Conservation (phyloP, 345 rosid species). For the Alliaria petiolata region DNA sequence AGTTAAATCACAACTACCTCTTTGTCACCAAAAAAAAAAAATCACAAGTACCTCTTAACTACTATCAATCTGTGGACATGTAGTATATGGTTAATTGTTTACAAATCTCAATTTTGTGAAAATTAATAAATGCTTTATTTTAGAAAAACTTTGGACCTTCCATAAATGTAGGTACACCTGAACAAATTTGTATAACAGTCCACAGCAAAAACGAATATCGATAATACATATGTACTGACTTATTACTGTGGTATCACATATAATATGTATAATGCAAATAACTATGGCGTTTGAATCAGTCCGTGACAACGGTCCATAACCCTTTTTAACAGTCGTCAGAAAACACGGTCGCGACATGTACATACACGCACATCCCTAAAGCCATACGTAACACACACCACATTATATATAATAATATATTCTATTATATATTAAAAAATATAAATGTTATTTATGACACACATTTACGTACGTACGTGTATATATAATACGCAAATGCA, state of each 20-base stretch:
- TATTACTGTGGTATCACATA: neutral
- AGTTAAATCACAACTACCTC: neutral
- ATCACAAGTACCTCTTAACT: neutral
- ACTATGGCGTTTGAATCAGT: conserved; percentile 17
- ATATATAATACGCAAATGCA: conserved; percentile 20
- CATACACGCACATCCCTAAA: conserved; percentile 31
- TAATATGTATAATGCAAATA: conserved; percentile 1
- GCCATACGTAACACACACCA: conserved; percentile 33
- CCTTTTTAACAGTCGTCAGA: conserved; percentile 33
- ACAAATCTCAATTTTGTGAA: neutral
- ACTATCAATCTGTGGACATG: neutral
- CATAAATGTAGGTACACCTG: conserved; percentile 16
- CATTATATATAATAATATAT: neutral
- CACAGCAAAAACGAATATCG: conserved; percentile 16
- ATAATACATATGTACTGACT: conserved; percentile 12
- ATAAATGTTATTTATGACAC: neutral
- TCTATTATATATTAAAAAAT: neutral
- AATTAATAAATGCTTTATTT: neutral
- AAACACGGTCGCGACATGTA: conserved; percentile 36
- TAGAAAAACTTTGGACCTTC: neutral
- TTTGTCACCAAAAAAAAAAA: too few species aligned
- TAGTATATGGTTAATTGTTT: neutral
- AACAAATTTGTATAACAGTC: neutral
- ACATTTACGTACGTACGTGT: conserved; percentile 19
- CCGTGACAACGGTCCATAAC: conserved; percentile 35